Conservation (phyloP, 208 protist species). For the Leishmania amazonensis region DNA sequence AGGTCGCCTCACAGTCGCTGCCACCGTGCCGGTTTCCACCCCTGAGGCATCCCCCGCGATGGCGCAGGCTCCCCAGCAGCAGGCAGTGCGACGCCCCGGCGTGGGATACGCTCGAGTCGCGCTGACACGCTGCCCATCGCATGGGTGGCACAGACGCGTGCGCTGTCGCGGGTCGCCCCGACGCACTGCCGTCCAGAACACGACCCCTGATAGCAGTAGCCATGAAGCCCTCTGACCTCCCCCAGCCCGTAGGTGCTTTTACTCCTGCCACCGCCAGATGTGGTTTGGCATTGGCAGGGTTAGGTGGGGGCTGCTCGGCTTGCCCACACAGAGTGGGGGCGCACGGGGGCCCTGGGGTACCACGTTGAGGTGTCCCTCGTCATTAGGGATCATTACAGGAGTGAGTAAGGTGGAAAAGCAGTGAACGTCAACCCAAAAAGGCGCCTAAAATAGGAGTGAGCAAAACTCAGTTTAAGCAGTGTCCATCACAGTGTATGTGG, state of each 20-base stretch:
- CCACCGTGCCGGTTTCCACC: too few species aligned
- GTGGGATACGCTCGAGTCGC: neutral
- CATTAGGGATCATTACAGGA: neutral
- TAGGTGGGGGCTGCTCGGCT: neutral
- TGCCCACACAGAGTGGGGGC: neutral
- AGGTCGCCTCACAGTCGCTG: neutral
- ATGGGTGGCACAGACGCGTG: neutral
- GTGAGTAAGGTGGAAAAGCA: neutral
- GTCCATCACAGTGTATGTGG: slow-evolving; percentile 57
- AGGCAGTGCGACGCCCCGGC: neutral
- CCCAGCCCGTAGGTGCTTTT: neutral
- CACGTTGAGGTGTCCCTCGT: neutral
- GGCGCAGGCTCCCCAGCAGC: neutral
- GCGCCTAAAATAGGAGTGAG: neutral
- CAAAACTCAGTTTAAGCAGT: neutral
- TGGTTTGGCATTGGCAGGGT: neutral
- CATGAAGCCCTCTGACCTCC: neutral
- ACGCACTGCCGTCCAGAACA: neutral
- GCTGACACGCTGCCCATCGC: neutral
- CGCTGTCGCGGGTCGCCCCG: neutral
- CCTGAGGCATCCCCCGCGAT: neutral
- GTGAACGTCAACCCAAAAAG: neutral
- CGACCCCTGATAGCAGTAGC: neutral
- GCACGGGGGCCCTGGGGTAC: too few species aligned
- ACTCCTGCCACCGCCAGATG: neutral